Conservation (phyloP, 192 early-diverging fungal genomes). For the Chytriomyces sp. region DNA sequence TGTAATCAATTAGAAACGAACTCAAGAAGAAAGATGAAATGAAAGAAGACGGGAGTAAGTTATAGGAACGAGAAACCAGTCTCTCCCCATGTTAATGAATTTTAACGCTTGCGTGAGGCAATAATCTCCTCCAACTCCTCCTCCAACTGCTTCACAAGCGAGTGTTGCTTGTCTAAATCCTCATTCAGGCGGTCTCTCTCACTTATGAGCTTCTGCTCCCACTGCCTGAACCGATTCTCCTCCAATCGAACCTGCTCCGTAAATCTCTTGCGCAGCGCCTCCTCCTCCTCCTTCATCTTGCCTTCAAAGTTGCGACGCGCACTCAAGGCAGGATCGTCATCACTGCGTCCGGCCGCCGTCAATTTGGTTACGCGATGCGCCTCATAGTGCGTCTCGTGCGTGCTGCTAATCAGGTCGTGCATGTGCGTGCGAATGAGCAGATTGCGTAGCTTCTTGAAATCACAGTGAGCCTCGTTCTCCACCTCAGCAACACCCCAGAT, state of each 20-base stretch:
- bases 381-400: conserved; percentile 96
- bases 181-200: conserved; percentile 99
- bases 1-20: not conserved
- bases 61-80: too few species aligned
- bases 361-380: conserved; percentile 85
- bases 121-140: conserved; percentile 71
- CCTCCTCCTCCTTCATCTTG: conserved; percentile 99
- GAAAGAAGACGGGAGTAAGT: not conserved
- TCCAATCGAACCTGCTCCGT: conserved; percentile 97
- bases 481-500: conserved; percentile 99
- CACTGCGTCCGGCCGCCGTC: conserved; percentile 65
- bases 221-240: conserved; percentile 97
- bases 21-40: not conserved
- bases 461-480: conserved; percentile 98
- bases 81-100: not conserved
- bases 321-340: conserved; percentile 80
- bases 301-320: conserved; percentile 67
- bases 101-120: conserved; percentile 41
- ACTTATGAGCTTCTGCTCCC: conserved; percentile 94
- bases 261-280: conserved; percentile 90
- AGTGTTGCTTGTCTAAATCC: conserved; percentile 94
- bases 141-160: conserved; percentile 86
- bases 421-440: conserved; percentile 97
- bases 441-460: conserved; percentile 96
- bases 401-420: conserved; percentile 91